These are phyloP conservation scores for Paecilomyces fulvus DNA, from an alignment of 2,329 filamentous ascomycete genomes.

Conservation along the genomic window DNA sequence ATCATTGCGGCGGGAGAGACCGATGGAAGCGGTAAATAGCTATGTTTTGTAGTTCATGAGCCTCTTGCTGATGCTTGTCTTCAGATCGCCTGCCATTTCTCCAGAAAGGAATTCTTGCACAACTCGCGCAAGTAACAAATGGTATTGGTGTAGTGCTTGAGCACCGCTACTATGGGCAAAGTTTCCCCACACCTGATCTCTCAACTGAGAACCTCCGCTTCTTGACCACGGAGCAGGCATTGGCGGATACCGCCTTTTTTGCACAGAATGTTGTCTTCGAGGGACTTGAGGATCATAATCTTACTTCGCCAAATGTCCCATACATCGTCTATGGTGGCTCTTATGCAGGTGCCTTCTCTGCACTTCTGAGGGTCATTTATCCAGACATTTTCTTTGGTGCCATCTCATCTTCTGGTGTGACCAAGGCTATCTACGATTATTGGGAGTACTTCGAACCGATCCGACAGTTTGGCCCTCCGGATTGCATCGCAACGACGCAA, in stretches of 20 bases:
- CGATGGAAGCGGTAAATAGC: conserved; percentile 28
- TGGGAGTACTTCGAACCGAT: conserved; percentile 58
- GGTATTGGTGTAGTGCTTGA: conserved; percentile 76
- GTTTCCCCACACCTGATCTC: conserved; percentile 60
- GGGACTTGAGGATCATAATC: conserved; percentile 57
- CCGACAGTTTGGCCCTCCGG: conserved; percentile 46
- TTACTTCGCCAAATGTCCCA: conserved; percentile 57
- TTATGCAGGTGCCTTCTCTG: conserved; percentile 72
- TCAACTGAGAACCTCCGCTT: conserved; percentile 66
- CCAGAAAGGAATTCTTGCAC: conserved; percentile 67
- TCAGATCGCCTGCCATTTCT: conserved; percentile 59
- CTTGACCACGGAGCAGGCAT: conserved; percentile 71
- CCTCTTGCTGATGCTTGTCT: conserved; percentile 12
- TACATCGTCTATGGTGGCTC: conserved; percentile 78
- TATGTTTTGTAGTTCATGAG: background rate
- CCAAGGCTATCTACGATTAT: conserved; percentile 67
- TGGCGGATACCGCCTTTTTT: conserved; percentile 77
- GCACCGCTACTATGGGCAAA: conserved; percentile 78
- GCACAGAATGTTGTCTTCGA: conserved; percentile 62
- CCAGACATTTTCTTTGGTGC: conserved; percentile 70
- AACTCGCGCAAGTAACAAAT: conserved; percentile 60
- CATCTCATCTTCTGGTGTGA: conserved; percentile 74
- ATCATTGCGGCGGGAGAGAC: conserved; percentile 68
- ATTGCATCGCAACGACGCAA: conserved; percentile 58
- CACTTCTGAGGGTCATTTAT: conserved; percentile 67